Base-by-base conservation (phyloP, 2,329 filamentous ascomycete species). In the Graphiopsis chlorocephala region DNA sequence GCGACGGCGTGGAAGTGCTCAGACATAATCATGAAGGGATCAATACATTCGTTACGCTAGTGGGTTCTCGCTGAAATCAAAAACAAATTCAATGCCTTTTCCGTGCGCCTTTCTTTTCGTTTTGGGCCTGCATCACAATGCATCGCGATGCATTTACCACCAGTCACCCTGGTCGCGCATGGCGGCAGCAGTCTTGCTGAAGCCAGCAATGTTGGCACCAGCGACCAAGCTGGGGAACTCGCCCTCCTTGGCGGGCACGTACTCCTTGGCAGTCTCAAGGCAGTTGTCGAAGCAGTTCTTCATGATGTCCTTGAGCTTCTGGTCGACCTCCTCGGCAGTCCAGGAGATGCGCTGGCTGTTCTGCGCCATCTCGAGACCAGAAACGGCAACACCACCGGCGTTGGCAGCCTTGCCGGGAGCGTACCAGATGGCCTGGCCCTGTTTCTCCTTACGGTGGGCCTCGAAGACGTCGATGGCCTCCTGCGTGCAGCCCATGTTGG, bases 401-500 rank as follows among this genome's bases (percentile, higher is more conserved):
- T 98, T 98, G 82, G 94, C 92, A 33, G 95, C 95, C 87, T 98
- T 98, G 72, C 92, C 94, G 59, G 94, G 94, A 20, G 91, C 95
- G 80, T 98, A 98, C 95, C 95, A 99, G 79, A 97, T 88, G 66
- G 91, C 87, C 7, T 80, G 80, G 69, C 86, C 87, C 83, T 92
- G 88, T 77, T 86, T 86, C 77, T 83, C 78, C 73, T 84, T 87
- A 72, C 93, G 86, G 74, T 88, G 83, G 20, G 84, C 86, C 86
- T 98, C 94, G 78, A 98, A 98, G 70, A 92, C 83, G 74, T 97
- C 91, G 74, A 99, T 97, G 71, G 94, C 94, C 70, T 91, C 93
- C 81, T 95, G 92, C 35, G 93, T 97, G 85, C 93, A 97, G 69
- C 95, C 95, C 95, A 99, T 98, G 88, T 98, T 98, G 81, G 90